Evolutionary conservation across 2,329 filamentous ascomycete species (phyloP), one percentile per base, ranked within the genome.

Genomic region (Aspergillus luchuensis): DNA sequence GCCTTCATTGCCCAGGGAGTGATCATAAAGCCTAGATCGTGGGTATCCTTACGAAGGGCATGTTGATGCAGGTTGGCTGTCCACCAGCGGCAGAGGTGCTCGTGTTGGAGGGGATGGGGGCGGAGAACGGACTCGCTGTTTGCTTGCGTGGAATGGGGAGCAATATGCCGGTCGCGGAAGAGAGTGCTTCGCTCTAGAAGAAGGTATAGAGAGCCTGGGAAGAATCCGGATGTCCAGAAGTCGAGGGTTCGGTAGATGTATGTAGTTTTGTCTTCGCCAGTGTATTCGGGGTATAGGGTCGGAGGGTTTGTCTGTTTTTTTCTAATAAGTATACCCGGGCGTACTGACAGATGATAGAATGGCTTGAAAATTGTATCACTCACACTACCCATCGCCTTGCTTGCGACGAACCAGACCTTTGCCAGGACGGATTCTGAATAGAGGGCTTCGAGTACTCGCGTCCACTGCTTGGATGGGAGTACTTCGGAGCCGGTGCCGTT

Each of bases 1-100:
- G 82, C 78, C 28, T 77, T 73, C 21, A 77, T 76, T 0, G 83
- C 66, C 1, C 80, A 78, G 0, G 82, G 82, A 54, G 80, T 76
- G 4, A 84, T 76, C 25, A 85, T 85, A 64, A 85, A 85, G 0
- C 82, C 81, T 60, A 85, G 76, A 45, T 85, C 83, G 59, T 85
- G 83, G 0, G 82, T 85, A 57, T 84, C 80, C 4, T 75, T 84
- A 30, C 80, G 77, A 60, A 60, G 69, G 8, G 75, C 68, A 71
- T 79, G 79, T 15, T 51, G 63, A 52, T 79, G 74, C 0, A 80
- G 62, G 50, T 70, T 73, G 41, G 69, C 63, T 2, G 78, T 75
- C 79, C 80, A 80, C 79, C 78, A 81, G 25, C 71, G 71, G 62
- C 78, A 79, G 7, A 67, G 63, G 17, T 69, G 36, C 11, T 65